Conservation (phyloP, 208 protist genomes). For the Lotmaria passim region DNA sequence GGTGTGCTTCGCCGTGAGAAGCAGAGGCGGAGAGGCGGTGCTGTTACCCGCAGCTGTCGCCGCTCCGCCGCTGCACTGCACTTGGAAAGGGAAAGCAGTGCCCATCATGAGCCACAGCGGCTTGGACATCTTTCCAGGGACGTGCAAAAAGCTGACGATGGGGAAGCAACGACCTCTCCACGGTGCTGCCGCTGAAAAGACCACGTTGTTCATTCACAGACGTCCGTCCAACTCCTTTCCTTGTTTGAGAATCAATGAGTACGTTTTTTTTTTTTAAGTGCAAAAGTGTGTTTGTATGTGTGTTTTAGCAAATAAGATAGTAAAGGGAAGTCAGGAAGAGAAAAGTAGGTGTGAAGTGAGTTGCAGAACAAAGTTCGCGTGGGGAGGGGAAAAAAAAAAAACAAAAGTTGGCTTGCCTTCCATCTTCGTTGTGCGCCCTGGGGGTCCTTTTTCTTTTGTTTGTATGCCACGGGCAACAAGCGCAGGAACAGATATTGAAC, state of each 20-base stretch:
- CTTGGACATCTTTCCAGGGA: slow-evolving; percentile 81
- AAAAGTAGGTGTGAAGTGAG: neutral
- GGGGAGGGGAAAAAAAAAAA: too few species aligned
- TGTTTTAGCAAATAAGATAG: too few species aligned
- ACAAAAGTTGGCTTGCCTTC: too few species aligned
- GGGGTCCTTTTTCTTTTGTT: too few species aligned
- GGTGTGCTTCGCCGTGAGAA: slow-evolving; percentile 84
- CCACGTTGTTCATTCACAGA: neutral
- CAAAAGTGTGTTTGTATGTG: too few species aligned
- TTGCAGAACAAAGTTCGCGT: too few species aligned
- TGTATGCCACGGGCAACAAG: too few species aligned
- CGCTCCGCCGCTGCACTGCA: neutral
- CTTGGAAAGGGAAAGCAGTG: slow-evolving; percentile 58
- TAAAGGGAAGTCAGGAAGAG: neutral
- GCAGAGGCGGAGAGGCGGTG: slow-evolving; percentile 24
- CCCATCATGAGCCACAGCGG: slow-evolving; percentile 90
- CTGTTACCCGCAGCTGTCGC: neutral
- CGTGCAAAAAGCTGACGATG: slow-evolving; percentile 79
- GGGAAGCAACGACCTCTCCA: slow-evolving; percentile 46
- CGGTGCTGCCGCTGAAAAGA: neutral
- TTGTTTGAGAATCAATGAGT: too few species aligned
- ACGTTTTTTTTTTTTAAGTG: too few species aligned
- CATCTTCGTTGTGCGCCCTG: too few species aligned
- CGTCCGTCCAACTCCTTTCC: neutral
- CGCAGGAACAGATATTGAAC: too few species aligned